A percentile compares a stretch with the other conserved stretches of the same genome.
Conservation (phyloP, 2,329 filamentous ascomycete genomes). For the Alternaria postmessia region DNA sequence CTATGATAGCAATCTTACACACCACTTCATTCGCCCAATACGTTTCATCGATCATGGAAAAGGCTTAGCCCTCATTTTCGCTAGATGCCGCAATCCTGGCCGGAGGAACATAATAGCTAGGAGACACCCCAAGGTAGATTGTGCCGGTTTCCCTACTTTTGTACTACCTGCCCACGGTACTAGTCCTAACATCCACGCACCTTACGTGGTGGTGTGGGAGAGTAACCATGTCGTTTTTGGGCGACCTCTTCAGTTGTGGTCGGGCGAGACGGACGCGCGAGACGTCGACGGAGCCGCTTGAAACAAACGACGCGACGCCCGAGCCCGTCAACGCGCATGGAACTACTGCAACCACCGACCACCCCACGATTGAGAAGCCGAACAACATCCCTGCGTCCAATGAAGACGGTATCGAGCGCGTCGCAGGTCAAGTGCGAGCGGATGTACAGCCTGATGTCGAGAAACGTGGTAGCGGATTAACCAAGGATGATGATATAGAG, state of each 20-base stretch:
- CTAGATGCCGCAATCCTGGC: slow-evolving; percentile 7
- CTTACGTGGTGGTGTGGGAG: slow-evolving; percentile 10
- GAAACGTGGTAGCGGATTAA: background rate
- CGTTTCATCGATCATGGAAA: slow-evolving; percentile 11
- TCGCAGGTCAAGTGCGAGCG: background rate
- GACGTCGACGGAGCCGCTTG: slow-evolving; percentile 2
- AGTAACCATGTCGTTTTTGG: slow-evolving; percentile 19
- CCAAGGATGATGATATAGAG: slow-evolving; percentile 1
- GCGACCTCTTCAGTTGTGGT: slow-evolving; percentile 19
- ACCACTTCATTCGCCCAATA: slow-evolving; percentile 13
- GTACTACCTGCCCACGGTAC: slow-evolving; percentile 6
- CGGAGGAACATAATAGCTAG: slow-evolving; percentile 13
- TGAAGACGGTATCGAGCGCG: background rate
- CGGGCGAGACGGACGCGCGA: slow-evolving; percentile 15
- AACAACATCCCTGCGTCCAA: background rate
- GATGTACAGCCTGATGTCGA: background rate
- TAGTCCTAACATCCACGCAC: slow-evolving; percentile 7
- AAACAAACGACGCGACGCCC: slow-evolving; percentile 10
- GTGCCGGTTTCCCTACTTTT: slow-evolving; percentile 9
- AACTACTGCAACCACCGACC: slow-evolving; percentile 6
- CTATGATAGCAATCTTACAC: slow-evolving; percentile 8
- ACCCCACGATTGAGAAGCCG: background rate
- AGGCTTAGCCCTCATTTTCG: slow-evolving; percentile 3
- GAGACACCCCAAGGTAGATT: background rate
- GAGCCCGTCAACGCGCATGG: slow-evolving; percentile 3